phyloP scores from a whole-genome alignment of 2,329 filamentous ascomycete genomes.

The Tolypocladium endophyticum region DNA sequence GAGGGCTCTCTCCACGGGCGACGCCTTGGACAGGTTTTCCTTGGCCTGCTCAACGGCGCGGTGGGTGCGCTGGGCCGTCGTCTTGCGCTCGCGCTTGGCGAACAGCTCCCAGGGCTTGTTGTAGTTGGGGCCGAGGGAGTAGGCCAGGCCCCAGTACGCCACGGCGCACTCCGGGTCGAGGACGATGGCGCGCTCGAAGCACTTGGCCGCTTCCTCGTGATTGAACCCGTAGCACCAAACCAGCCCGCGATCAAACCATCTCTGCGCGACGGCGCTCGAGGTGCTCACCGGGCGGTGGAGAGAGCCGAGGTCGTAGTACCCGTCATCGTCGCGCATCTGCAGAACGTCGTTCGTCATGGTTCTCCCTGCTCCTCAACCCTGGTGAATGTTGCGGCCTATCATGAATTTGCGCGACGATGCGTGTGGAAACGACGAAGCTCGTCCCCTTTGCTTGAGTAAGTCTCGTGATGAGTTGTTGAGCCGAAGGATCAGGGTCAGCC shows the following conservation, averaged over 20 bases:
- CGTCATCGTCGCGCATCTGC: conserved; percentile 1
- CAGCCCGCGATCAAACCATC: conserved; percentile 64
- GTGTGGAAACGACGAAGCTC: not conserved
- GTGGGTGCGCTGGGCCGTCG: conserved; percentile 29
- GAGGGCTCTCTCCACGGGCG: conserved; percentile 46
- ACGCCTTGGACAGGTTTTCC: conserved; percentile 5
- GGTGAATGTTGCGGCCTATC: not conserved
- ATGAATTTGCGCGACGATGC: not conserved
- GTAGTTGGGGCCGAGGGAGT: conserved; percentile 63
- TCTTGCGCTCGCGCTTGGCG: conserved; percentile 46
- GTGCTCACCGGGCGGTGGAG: conserved; percentile 47
- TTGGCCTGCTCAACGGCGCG: conserved; percentile 17
- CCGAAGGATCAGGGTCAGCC: not conserved
- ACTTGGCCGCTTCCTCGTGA: conserved; percentile 57
- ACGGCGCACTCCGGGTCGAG: conserved; percentile 46
- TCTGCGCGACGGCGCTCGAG: conserved; percentile 37
- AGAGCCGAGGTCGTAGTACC: conserved; percentile 51
- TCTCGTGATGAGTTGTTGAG: not conserved
- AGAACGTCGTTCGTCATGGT: not conserved
- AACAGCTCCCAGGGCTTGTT: conserved; percentile 70
- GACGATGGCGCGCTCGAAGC: conserved; percentile 50
- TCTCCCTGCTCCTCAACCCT: not conserved
- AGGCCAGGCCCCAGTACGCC: conserved; percentile 62
- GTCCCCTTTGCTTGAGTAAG: not conserved
- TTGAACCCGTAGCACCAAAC: conserved; percentile 69